A percentile compares a stretch with the other conserved stretches of the same genome.
Evolutionary conservation across 192 early-diverging fungal species (phyloP).

Genomic region (Mortierella hygrophila): DNA sequence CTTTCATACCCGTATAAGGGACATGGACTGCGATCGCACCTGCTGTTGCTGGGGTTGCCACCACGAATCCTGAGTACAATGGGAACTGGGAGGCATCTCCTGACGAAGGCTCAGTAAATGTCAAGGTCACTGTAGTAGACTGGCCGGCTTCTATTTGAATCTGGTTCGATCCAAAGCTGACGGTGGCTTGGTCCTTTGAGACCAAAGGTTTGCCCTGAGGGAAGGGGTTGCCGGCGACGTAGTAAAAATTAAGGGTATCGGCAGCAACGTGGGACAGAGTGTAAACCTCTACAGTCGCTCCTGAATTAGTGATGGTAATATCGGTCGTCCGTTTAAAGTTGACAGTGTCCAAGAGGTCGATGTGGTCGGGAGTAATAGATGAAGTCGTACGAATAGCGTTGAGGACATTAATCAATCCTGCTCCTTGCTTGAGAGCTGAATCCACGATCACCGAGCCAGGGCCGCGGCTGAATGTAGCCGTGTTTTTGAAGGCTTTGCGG

Average conservation of each 20-base stretch:
- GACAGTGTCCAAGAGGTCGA: slow-evolving; percentile 66
- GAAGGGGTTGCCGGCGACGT: slow-evolving; percentile 25
- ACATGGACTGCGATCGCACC: slow-evolving; percentile 36
- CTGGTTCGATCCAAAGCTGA: slow-evolving; percentile 36
- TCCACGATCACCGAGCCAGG: slow-evolving; percentile 1
- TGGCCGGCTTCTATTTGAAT: slow-evolving; percentile 46
- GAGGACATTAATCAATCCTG: slow-evolving; percentile 80
- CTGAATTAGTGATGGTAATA: slow-evolving; percentile 1
- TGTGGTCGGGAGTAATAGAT: slow-evolving; percentile 64
- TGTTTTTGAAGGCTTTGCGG: slow-evolving; percentile 47
- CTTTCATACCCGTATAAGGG: slow-evolving; percentile 54
- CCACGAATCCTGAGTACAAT: slow-evolving; percentile 66
- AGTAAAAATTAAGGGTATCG: slow-evolving; percentile 45
- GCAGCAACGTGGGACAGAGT: slow-evolving; percentile 51
- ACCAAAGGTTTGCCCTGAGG: slow-evolving; percentile 54
- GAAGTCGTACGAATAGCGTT: slow-evolving; percentile 68
- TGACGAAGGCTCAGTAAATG: slow-evolving; percentile 54
- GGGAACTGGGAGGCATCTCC: slow-evolving; percentile 39
- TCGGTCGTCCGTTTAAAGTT: slow-evolving; percentile 20
- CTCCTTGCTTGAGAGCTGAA: slow-evolving; percentile 71
- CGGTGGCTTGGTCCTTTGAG: slow-evolving; percentile 47
- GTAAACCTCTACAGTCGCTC: slow-evolving; percentile 18
- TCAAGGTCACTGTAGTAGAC: slow-evolving; percentile 46
- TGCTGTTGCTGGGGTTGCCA: slow-evolving; percentile 41
- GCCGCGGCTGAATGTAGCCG: slow-evolving; percentile 21